Percentiles rank a stretch among this genome's conserved stretches.
phyloP scores from a whole-genome alignment of 2,329 filamentous ascomycete genomes.

The Fusarium mangiferae region DNA sequence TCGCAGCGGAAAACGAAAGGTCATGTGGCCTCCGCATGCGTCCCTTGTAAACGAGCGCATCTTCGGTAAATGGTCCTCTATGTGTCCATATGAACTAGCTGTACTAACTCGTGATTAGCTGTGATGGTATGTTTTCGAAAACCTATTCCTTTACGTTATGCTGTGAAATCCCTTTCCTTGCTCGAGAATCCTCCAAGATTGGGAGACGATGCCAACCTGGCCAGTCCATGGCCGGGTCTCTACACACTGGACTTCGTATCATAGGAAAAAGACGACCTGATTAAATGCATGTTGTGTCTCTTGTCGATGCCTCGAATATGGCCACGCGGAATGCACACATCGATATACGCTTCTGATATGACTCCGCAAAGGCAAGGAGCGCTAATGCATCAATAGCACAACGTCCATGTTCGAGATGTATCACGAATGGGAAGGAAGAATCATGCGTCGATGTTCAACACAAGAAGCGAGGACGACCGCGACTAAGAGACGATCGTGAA shows the following conservation, averaged over 20 bases:
- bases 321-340: background rate
- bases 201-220: background rate
- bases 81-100: background rate
- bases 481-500: constrained; percentile 78
- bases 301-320: background rate
- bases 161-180: background rate
- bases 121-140: constrained; percentile 67
- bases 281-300: background rate
- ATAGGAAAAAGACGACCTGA: background rate
- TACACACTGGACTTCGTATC: background rate
- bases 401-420: constrained; percentile 80
- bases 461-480: constrained; percentile 83
- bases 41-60: constrained; percentile 87
- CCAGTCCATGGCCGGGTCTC: background rate
- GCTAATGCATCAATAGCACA: constrained; percentile 65
- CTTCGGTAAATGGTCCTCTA: constrained; percentile 63
- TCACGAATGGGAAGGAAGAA: constrained; percentile 82
- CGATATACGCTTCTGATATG: background rate
- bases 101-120: constrained; percentile 54
- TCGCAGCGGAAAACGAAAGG: constrained; percentile 77
- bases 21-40: constrained; percentile 85
- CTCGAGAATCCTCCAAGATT: background rate
- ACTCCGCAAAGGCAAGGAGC: background rate
- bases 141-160: constrained; percentile 3
- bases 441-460: constrained; percentile 85